A percentile compares a stretch with the other conserved stretches of the same genome.
Evolutionary conservation across 495 filamentous ascomycete species (phyloP).

Genomic region (Coniosporium apollinis): DNA sequence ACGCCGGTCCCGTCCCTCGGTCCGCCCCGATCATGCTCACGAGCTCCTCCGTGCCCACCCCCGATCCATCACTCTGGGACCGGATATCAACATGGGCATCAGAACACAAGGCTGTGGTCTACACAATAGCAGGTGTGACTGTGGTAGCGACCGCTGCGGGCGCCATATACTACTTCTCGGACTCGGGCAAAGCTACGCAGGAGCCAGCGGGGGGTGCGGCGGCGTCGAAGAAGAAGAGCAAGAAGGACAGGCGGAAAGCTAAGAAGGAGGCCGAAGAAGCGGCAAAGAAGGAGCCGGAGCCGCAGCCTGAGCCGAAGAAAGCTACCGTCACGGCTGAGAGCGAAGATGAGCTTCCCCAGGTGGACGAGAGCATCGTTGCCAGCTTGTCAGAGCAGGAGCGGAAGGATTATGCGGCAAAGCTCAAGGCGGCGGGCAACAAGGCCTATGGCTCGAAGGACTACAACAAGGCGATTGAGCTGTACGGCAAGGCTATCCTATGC

Average conservation of each 20-base stretch:
- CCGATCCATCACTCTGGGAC: constrained; percentile 76
- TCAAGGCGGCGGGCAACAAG: constrained; percentile 93
- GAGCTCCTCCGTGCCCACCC: constrained; percentile 31
- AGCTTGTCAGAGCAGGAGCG: constrained; percentile 49
- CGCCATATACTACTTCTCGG: constrained; percentile 70
- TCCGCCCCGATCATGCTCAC: constrained; percentile 24
- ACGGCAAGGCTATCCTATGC: constrained; percentile 90
- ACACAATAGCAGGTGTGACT: constrained; percentile 86
- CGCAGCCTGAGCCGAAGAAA: constrained; percentile 19
- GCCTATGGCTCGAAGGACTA: constrained; percentile 90
- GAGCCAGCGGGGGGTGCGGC: constrained; percentile 9
- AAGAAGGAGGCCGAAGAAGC: constrained; percentile 49
- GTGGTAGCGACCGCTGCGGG: constrained; percentile 81
- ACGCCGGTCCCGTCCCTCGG: neutral
- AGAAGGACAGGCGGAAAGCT: constrained; percentile 41
- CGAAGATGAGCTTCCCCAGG: constrained; percentile 66
- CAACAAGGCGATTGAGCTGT: constrained; percentile 77
- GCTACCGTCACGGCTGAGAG: constrained; percentile 43
- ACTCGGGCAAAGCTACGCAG: constrained; percentile 25
- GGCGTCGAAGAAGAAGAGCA: constrained; percentile 37
- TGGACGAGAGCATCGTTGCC: constrained; percentile 62
- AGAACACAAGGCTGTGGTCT: constrained; percentile 87
- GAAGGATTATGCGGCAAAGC: constrained; percentile 69
- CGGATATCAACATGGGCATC: constrained; percentile 82
- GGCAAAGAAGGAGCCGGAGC: constrained; percentile 32